Evolutionary conservation across 106 monocot species (phyloP).

Genomic region (Dendrobium officinale): DNA sequence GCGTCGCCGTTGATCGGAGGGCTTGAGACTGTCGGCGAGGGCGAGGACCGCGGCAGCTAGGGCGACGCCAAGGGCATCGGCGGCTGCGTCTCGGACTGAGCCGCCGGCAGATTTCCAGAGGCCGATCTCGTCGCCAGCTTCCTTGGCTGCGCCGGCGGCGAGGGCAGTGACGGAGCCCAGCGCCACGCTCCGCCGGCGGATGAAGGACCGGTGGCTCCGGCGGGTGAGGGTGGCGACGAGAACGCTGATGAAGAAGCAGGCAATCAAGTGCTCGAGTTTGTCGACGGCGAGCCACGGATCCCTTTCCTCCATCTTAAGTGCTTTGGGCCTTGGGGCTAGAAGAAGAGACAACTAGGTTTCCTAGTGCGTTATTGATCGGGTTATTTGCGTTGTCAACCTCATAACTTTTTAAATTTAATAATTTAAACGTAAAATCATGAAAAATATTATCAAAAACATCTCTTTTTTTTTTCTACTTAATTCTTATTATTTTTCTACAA

Average conservation of each 20-base stretch:
- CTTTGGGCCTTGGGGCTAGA: not conserved
- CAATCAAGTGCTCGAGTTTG: constrained; percentile 43
- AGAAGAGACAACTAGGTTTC: not conserved
- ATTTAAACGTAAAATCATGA: no score
- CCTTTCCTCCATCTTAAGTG: constrained; percentile 17
- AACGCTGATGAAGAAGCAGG: constrained; percentile 49
- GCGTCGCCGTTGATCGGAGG: not conserved
- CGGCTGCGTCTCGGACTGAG: constrained; percentile 53
- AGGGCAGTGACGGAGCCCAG: constrained; percentile 34
- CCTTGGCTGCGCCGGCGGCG: constrained; percentile 48
- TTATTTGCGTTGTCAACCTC: not conserved
- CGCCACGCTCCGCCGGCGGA: constrained; percentile 34
- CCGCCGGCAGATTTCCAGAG: constrained; percentile 45
- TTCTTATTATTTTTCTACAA: no score
- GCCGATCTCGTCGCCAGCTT: constrained; percentile 61
- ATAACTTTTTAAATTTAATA: no score
- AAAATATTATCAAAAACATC: no score
- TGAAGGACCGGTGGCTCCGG: constrained; percentile 19
- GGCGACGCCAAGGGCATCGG: constrained; percentile 43
- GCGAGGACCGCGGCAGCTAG: constrained; percentile 22
- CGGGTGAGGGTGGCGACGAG: constrained; percentile 18
- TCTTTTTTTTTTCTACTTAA: no score
- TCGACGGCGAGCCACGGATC: constrained; percentile 51
- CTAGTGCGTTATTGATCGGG: not conserved
- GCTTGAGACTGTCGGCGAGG: not conserved